Percentiles rank a stretch among this genome's conserved stretches.
Conservation (phyloP, 2,329 filamentous ascomycete species). For the Epichloe uncinata region DNA sequence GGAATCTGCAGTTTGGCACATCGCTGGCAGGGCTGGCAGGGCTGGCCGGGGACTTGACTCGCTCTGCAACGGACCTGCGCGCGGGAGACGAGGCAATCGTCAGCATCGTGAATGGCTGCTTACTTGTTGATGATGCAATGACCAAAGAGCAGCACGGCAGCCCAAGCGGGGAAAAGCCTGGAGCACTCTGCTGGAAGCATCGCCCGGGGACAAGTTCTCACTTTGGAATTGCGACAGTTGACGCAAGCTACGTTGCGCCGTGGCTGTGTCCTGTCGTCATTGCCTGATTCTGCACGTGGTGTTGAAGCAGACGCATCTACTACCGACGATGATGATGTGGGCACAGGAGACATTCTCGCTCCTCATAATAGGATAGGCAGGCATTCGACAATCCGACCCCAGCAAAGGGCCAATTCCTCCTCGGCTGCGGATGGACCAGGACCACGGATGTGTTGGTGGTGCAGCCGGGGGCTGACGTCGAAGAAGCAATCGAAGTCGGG, state of each 20-base stretch:
- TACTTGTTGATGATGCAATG: too few species aligned
- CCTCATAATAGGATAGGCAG: constrained; percentile 7
- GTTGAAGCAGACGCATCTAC: constrained; percentile 12
- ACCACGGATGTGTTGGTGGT: too few species aligned
- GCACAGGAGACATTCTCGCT: constrained; percentile 14
- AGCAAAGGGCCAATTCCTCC: background rate
- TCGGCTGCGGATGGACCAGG: background rate
- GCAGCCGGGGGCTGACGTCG: too few species aligned
- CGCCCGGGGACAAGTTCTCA: constrained; percentile 9
- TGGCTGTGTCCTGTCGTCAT: constrained; percentile 19
- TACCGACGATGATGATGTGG: constrained; percentile 18
- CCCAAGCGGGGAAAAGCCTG: background rate
- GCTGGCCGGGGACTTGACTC: constrained; percentile 23
- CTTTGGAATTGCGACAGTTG: constrained; percentile 28
- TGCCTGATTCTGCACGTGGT: background rate
- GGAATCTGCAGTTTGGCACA: constrained; percentile 29
- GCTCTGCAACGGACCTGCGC: constrained; percentile 31
- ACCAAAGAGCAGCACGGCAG: too few species aligned
- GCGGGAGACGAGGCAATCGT: background rate
- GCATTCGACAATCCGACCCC: background rate
- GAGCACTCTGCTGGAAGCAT: too few species aligned
- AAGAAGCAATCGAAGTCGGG: too few species aligned
- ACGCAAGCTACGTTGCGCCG: constrained; percentile 26
- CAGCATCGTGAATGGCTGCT: background rate
- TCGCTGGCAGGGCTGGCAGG: constrained; percentile 31